phyloP scores from a whole-genome alignment of 2,329 filamentous ascomycete genomes.

The Fusarium tricinctum region DNA sequence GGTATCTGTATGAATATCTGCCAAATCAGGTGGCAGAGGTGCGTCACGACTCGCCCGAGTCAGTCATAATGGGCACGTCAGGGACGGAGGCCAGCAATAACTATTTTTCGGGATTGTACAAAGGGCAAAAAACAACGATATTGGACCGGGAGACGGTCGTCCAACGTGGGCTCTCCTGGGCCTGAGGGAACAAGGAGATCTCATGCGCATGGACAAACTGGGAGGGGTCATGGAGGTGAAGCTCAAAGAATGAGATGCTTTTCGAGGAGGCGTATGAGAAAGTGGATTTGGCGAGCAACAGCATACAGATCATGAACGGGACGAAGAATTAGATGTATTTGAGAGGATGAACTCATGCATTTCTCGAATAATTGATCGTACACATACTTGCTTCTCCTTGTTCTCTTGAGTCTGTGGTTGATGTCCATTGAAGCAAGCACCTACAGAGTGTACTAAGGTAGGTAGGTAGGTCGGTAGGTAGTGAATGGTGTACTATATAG shows the following conservation, averaged over 20 bases:
- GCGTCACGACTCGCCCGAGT: slow-evolving; percentile 32
- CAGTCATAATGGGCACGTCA: slow-evolving; percentile 30
- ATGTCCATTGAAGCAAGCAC: not conserved
- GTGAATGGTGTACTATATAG: not conserved
- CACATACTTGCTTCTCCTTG: not conserved
- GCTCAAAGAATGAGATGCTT: slow-evolving; percentile 39
- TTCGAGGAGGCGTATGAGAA: slow-evolving; percentile 41
- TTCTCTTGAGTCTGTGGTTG: not conserved
- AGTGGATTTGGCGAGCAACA: slow-evolving; percentile 44
- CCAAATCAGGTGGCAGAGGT: slow-evolving; percentile 37
- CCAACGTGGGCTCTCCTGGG: slow-evolving; percentile 7
- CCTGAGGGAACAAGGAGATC: slow-evolving; percentile 31
- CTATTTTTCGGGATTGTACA: slow-evolving; percentile 43
- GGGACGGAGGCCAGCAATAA: slow-evolving; percentile 30
- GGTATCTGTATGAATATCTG: slow-evolving; percentile 51
- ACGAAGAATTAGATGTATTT: slow-evolving; percentile 41
- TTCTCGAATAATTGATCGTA: not conserved
- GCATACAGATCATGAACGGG: slow-evolving; percentile 49
- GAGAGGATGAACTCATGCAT: slow-evolving; percentile 7
- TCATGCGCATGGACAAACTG: slow-evolving; percentile 25
- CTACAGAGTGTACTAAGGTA: too few species aligned
- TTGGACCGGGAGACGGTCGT: slow-evolving; percentile 25
- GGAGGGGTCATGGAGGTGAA: slow-evolving; percentile 27
- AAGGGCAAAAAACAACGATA: slow-evolving; percentile 36
- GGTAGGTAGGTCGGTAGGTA: not conserved